Conservation (phyloP, 2,329 filamentous ascomycete genomes). For the Colletotrichum siamense region DNA sequence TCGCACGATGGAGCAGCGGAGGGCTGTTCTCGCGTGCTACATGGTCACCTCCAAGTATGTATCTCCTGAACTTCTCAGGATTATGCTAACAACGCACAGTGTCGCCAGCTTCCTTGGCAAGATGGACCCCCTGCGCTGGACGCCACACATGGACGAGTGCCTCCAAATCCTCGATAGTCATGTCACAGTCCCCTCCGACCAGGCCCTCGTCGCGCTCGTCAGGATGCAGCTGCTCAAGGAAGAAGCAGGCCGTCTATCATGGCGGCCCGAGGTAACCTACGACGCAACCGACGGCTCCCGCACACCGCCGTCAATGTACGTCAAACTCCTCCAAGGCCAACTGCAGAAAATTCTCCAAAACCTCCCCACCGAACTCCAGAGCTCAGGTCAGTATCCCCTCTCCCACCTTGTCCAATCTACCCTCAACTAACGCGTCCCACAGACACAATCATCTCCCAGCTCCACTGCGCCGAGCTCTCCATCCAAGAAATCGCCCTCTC, state of each 20-base stretch:
- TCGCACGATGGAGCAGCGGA: constrained; percentile 25
- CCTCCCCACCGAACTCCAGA: constrained; percentile 27
- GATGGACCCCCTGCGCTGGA: constrained; percentile 56
- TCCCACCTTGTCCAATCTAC: not conserved
- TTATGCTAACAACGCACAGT: not conserved
- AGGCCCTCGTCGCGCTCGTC: constrained; percentile 46
- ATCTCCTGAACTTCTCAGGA: not conserved
- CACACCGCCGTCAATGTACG: constrained; percentile 29
- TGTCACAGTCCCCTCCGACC: constrained; percentile 51
- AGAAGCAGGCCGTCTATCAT: constrained; percentile 26
- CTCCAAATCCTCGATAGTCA: constrained; percentile 45
- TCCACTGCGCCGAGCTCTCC: constrained; percentile 39
- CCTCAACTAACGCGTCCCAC: not conserved
- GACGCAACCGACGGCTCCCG: not conserved
- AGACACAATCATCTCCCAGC: constrained; percentile 40
- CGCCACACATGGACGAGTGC: constrained; percentile 59
- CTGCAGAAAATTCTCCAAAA: constrained; percentile 29
- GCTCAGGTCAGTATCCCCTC: constrained; percentile 32
- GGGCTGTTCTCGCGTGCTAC: constrained; percentile 24
- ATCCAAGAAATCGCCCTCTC: constrained; percentile 40
- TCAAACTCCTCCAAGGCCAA: constrained; percentile 31
- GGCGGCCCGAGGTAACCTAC: constrained; percentile 20
- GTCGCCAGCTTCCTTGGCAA: constrained; percentile 32
- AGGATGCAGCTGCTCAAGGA: constrained; percentile 38
- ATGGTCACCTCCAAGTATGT: constrained; percentile 5